Base-by-base conservation (phyloP, 768 basidiomycete species). In the Inosperma sp. region DNA sequence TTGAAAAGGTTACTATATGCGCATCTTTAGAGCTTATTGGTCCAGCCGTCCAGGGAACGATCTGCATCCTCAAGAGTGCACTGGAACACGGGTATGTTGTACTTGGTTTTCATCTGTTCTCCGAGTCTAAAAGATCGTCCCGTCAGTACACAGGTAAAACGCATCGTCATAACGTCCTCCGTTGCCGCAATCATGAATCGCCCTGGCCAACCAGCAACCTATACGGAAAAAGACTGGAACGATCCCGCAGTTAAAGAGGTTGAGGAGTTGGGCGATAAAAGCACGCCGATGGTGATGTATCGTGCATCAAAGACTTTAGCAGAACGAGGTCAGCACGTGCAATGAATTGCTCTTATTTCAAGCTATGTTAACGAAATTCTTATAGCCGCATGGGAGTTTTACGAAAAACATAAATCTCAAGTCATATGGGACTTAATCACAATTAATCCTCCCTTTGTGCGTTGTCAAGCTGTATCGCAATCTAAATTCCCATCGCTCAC, bases 41-140 rank as follows among this genome's bases (percentile, higher is more conserved):
- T 14, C 90, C 90, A 3, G 88, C 90, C 17, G 78, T 91, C 2
- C 67, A 80, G 4, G 89, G 89, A 3, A 90, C 88, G 0, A 57
- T 78, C 1, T 73, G 80, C 5, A 71, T 91, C 10, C 69, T 92
- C 16, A 67, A 79, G 48, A 80, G 80, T 39, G 76, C 80, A 4
- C 59, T 77, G 49, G 81, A 80, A 62, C 60, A 79, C 56, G 75
- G 72, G 79, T 82, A 54, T 19, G 68, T 36, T n/a, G 39, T 5
- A 6, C 39, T 13, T n/a, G 8, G n/a, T 7, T 21, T 10, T 34
- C 12, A n/a, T 23, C 13, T 10, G 7, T 17, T 25, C 14, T 36
- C 27, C 26, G 21, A 19, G 39, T 17, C 39, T 39, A 16, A 4
- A 7, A 21, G 16, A 22, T 17, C 27, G 9, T 7, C 49, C n/a